These are phyloP conservation scores for Leccinum angustisporum DNA, from an alignment of 1,284 basidiomycete genomes.

Conservation along the genomic window DNA sequence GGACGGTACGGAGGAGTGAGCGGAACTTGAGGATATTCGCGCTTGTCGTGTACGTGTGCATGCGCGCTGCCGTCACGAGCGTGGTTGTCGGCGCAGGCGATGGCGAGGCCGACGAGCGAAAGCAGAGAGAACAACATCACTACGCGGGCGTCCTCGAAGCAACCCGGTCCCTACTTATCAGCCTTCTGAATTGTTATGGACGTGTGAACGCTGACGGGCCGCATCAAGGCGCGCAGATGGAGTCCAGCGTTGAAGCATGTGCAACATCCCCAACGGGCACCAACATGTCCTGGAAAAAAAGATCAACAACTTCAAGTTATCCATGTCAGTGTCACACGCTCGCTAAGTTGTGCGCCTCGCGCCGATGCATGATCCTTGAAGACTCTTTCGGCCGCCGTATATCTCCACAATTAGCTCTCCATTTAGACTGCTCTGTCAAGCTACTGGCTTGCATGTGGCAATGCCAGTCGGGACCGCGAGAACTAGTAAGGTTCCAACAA, in stretches of 20 bases:
- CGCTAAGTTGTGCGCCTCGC: slow-evolving; percentile 3
- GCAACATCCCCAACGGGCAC: neutral
- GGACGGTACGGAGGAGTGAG: slow-evolving; percentile 58
- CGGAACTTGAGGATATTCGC: slow-evolving; percentile 43
- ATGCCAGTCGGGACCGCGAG: neutral
- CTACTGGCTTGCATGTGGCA: neutral
- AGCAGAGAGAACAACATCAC: slow-evolving; percentile 22
- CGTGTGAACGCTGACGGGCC: neutral
- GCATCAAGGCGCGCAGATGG: neutral
- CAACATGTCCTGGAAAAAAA: neutral
- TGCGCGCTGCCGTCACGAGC: slow-evolving; percentile 26
- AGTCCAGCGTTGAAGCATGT: neutral
- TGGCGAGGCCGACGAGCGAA: slow-evolving; percentile 19
- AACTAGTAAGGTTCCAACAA: neutral
- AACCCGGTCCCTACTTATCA: slow-evolving; percentile 1
- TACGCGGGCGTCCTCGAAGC: neutral
- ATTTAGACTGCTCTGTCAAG: neutral
- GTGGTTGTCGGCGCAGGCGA: slow-evolving; percentile 24
- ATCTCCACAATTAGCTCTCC: neutral
- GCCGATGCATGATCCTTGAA: neutral
- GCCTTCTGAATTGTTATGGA: neutral
- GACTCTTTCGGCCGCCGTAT: slow-evolving; percentile 1
- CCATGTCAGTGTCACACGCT: neutral
- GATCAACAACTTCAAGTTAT: neutral
- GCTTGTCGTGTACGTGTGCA: slow-evolving; percentile 37